Evolutionary conservation across 371 early-diverging fungal genomes (phyloP), one percentile per base, ranked within the genome.

Genomic region (Circinella umbellata): DNA sequence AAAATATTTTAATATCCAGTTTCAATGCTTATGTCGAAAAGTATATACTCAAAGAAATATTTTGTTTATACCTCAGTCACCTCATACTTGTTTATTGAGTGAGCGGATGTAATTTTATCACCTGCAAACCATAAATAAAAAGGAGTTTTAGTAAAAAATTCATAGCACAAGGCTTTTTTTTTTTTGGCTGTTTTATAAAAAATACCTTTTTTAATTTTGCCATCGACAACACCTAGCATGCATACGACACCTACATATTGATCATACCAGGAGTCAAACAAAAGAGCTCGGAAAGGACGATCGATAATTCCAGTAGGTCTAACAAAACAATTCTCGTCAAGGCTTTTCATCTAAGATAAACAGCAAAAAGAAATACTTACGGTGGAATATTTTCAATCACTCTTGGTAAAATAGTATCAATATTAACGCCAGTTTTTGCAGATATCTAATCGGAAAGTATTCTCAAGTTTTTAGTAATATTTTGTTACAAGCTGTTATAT

Each of bases 231-330:
- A 6, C 94, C 93, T 71, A 99, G 78, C 79, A 98, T 82, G 75
- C 96, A 98, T 6, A 99, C 90, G 13, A 98, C 98, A 18, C 99
- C 99, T 0, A 93, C 90, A 77, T 97, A 99, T 37, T 87, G 87
- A 76, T 98, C 98, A 78, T 96, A 96, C 98, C 98, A 98, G 13
- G 93, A 93, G 77, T 99, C 99, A 73, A 99, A 98, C 37, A 99
- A 78, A 10, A 98, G 82, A 0, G 92, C 94, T 69, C 91, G 87
- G 72, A 98, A 90, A 5, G 95, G 93, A 57, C 81, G 87, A 0
- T 77, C 77, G 10, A 79, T 73, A 61, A 88, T 81, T 15, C 91
- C 95, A 11, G 65, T 61, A 63, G 94, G 91, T 20, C 87, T 89
- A 72, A 15, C 11, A 66, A 71, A 13, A 51, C 15, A 51, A 51